A percentile compares a stretch with the other conserved stretches of the same genome.
phyloP scores from a whole-genome alignment of 169 alveolate genomes.

The Cryptosporidium sp. region DNA sequence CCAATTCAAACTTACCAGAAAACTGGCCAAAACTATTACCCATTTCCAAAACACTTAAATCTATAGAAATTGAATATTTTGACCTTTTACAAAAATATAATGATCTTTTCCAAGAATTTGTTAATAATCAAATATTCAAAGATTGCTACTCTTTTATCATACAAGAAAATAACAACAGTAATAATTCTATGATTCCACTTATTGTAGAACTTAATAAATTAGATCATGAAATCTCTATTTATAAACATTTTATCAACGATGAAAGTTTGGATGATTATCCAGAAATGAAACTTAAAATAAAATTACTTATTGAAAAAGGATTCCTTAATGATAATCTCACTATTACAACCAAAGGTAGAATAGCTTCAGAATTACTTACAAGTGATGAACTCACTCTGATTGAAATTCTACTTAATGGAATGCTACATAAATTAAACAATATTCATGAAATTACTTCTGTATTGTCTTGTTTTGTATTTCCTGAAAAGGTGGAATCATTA shows the following conservation, averaged over 20 bases:
- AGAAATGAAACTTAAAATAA: constrained; percentile 85
- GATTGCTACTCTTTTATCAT: not conserved
- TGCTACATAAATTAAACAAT: constrained; percentile 41
- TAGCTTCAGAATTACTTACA: constrained; percentile 86
- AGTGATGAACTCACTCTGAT: constrained; percentile 89
- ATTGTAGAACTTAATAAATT: constrained; percentile 16
- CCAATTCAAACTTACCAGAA: not conserved
- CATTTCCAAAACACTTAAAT: constrained; percentile 12
- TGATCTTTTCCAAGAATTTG: not conserved
- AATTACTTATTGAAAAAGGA: constrained; percentile 84
- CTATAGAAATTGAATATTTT: constrained; percentile 54
- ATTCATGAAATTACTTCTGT: constrained; percentile 45
- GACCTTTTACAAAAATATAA: constrained; percentile 27
- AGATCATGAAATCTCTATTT: constrained; percentile 20
- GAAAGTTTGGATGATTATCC: constrained; percentile 85
- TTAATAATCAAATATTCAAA: not conserved
- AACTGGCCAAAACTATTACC: constrained; percentile 22
- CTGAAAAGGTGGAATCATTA: constrained; percentile 44
- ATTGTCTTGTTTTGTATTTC: constrained; percentile 59
- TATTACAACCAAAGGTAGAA: constrained; percentile 88
- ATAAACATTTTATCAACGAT: constrained; percentile 79
- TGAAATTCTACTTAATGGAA: constrained; percentile 79
- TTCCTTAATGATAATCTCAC: constrained; percentile 84
- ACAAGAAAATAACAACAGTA: not conserved
- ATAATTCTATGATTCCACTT: not conserved